These are phyloP conservation scores for Jaapia argillacea DNA, from an alignment of 768 basidiomycete species.

Conservation along the genomic window DNA sequence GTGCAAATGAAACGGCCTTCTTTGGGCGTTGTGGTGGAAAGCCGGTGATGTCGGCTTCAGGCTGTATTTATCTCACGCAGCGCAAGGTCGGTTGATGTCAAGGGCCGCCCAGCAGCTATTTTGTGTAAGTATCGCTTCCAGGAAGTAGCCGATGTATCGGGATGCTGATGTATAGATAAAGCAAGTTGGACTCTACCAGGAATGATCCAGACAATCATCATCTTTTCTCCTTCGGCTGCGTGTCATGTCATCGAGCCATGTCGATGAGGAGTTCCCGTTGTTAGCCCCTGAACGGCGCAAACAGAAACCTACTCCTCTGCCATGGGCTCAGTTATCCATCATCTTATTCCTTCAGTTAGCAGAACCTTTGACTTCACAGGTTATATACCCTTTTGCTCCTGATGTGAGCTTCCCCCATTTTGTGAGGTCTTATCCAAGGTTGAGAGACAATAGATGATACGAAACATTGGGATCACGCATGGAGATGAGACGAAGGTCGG, in stretches of 20 bases:
- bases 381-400: slow-evolving; percentile 70
- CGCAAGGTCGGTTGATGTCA: too few relatives aligned
- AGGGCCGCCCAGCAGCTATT: too few relatives aligned
- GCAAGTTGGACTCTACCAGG: too few relatives aligned
- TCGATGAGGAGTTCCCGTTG: slow-evolving; percentile 58
- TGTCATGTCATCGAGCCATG: slow-evolving; percentile 6
- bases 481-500: slow-evolving; percentile 66
- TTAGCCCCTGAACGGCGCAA: slow-evolving; percentile 19
- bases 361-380: slow-evolving; percentile 67
- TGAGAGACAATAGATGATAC: slow-evolving; percentile 31
- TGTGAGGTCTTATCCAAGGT: neutral
- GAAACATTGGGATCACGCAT: slow-evolving; percentile 56
- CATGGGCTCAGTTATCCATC: slow-evolving; percentile 61
- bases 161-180: too few relatives aligned
- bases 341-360: slow-evolving; percentile 66
- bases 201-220: too few relatives aligned
- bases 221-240: slow-evolving; percentile 60
- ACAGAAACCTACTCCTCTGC: slow-evolving; percentile 41
- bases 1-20: too few relatives aligned
- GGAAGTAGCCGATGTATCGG: too few relatives aligned
- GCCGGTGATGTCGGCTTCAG: too few relatives aligned
- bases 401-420: slow-evolving; percentile 32
- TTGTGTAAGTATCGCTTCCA: too few relatives aligned
- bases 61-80: too few relatives aligned
- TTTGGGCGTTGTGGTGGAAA: too few relatives aligned